phyloP scores from a whole-genome alignment of 2,329 filamentous ascomycete genomes.

The Teratosphaeria nubilosa region DNA sequence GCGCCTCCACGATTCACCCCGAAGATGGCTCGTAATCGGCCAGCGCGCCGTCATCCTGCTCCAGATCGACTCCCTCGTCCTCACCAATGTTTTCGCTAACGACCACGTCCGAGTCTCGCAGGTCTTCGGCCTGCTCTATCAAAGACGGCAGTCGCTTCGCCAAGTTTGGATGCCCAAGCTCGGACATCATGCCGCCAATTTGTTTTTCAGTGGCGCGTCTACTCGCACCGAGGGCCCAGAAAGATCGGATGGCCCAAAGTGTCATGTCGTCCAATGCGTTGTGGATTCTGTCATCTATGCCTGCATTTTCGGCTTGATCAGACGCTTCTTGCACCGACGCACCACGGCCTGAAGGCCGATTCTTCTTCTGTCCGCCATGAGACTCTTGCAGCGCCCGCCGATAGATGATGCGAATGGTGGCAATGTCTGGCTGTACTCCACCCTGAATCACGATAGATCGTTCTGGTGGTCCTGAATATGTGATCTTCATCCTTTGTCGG shows the following conservation, averaged over 20 bases:
- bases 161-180: not conserved
- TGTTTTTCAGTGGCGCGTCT: not conserved
- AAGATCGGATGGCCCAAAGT: conserved; percentile 10
- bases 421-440: conserved; percentile 11
- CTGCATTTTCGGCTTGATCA: not conserved
- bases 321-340: not conserved
- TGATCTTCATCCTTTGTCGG: conserved; percentile 2
- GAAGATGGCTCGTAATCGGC: not conserved
- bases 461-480: not conserved
- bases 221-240: conserved; percentile 2
- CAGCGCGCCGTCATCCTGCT: not conserved
- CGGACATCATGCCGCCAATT: not conserved
- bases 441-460: conserved; percentile 12
- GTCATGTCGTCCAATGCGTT: conserved; percentile 7
- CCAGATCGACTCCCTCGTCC: not conserved
- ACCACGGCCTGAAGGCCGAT: not conserved
- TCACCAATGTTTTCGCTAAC: not conserved
- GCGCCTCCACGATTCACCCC: not conserved
- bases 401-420: conserved; percentile 17
- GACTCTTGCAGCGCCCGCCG: conserved; percentile 12
- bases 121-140: not conserved
- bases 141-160: not conserved
- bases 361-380: not conserved
- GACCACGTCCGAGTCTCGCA: not conserved
- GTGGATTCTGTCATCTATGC: not conserved